Evolutionary conservation across 345 rosid genomes (phyloP).

Genomic region (Pistacia atlantica): DNA sequence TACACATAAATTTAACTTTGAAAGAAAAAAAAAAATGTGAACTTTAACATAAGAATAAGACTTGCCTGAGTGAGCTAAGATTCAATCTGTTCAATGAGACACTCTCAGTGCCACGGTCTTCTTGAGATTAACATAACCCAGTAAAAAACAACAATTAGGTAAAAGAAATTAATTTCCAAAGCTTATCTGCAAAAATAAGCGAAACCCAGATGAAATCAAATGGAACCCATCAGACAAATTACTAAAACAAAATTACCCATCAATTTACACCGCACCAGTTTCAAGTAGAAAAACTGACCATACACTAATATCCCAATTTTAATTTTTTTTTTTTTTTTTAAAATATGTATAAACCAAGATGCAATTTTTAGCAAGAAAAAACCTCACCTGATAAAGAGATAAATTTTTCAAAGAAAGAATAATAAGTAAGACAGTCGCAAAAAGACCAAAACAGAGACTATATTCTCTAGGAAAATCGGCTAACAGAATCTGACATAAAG

Average conservation of each 20-base stretch:
- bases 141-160: not conserved
- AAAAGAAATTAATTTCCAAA: constrained; percentile 7
- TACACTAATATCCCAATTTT: not conserved
- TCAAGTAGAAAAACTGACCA: not conserved
- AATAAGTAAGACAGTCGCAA: not conserved
- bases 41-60: constrained; percentile 1
- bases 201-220: constrained; percentile 32
- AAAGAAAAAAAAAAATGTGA: constrained; percentile 4
- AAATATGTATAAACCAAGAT: not conserved
- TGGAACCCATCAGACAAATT: constrained; percentile 11
- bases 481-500: constrained; percentile 31
- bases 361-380: not conserved
- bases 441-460: constrained; percentile 13
- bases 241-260: not conserved
- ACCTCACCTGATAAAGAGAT: constrained; percentile 2
- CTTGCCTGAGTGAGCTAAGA: constrained; percentile 24
- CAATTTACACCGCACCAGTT: constrained; percentile 16
- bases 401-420: not conserved
- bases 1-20: not conserved
- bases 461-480: constrained; percentile 28
- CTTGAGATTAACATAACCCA: constrained; percentile 13
- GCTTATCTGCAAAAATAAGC: constrained; percentile 24
- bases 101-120: constrained; percentile 17
- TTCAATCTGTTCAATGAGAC: constrained; percentile 17
- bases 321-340: not conserved